Base-by-base conservation (phyloP, 352 stramenopile species). In the Pythium angustatum region DNA sequence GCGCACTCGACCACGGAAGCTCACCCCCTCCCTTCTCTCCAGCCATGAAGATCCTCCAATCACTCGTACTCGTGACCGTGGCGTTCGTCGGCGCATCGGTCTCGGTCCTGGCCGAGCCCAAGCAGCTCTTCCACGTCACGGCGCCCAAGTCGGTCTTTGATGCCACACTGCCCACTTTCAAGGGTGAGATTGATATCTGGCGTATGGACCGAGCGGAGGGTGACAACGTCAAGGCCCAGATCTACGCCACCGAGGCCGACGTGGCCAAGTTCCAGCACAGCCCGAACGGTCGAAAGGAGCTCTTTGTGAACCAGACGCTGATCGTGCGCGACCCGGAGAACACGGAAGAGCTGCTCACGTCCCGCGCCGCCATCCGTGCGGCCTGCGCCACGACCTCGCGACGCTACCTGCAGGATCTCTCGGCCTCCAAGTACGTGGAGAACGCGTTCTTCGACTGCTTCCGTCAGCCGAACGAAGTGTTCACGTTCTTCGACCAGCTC, bases 361-460 rank as follows among this genome's bases (percentile, higher is more conserved):
- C 40, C 0, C 24, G 44, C 11, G 59, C 58, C 0, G 41, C 21
- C n/a, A 48, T 31, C 8, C 45, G 33, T 22, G 60, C 59, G 21
- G 36, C 59, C 12, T 68, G 59, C 33, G 50, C 53, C 24, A 30
- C 28, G n/a, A 41, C 24, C 12, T 64, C 54, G 8, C 15, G 38
- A 11, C 43, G 56, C 22, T 47, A 56, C 34, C 28, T 73, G 21
- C 22, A 65, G 6, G 59, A 61, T 28, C 6, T 55, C 14, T 17
- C 57, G 31, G 34, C 28, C n/a, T 9, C 31, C 30, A 71, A 64
- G 59, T 77, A 77, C 60, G 47, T 48, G 9, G 55, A 69, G 28
- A 77, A 69, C 48, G 66, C 61, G 0, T 77, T 74, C 62, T 77
- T 77, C 48, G 65, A 77, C 63, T 77, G 70, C 60, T 77, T 68